Base-by-base conservation (phyloP, 495 filamentous ascomycete genomes). In the Chaetomidium leptoderma region DNA sequence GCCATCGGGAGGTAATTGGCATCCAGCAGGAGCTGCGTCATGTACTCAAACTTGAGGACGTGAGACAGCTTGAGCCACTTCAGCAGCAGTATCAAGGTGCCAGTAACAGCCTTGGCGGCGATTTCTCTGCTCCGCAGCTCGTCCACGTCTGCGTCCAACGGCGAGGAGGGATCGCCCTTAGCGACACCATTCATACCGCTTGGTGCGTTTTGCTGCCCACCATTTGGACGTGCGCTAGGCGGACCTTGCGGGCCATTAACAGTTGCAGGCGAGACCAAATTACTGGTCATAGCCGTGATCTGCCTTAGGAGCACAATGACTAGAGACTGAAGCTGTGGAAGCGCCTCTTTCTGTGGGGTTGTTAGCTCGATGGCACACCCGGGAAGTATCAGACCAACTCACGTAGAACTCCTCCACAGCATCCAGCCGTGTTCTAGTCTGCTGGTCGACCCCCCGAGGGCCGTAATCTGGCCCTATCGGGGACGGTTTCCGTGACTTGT, bases 21-120 rank as follows among this genome's bases (percentile, higher is more conserved):
- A 70, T 98, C 93, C 19, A 97, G 78, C 9, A 98, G 76, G 0
- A 98, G 81, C 70, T 97, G 95, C 0, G 91, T 90, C 63, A 98
- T 75, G 66, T 97, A 97, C 72, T 98, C 93, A 60, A 92, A 96
- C 68, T 96, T 96, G 58, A 98, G 75, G 40, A 98, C 82, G 66
- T 98, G 92, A 58, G 90, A 96, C 60, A 92, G 77, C 70, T 96
- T 95, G 67, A 97, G 90, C 93, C 93, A 98, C 73, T 97, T 97
- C 53, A 97, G 70, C 24, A 98, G 68, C 27, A 95, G 81, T 32
- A 97, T 72, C 42, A 97, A 71, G 57, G 91, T 86, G 0, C 87
- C 92, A 35, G 90, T 92, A 7, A 96, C 86, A 4, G 92, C 92
- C 72, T 98, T 98, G 27, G 83, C 84, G 17, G 86, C 86, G 51